phyloP scores from a whole-genome alignment of 768 basidiomycete genomes.

The Botryobasidium botryosum region DNA sequence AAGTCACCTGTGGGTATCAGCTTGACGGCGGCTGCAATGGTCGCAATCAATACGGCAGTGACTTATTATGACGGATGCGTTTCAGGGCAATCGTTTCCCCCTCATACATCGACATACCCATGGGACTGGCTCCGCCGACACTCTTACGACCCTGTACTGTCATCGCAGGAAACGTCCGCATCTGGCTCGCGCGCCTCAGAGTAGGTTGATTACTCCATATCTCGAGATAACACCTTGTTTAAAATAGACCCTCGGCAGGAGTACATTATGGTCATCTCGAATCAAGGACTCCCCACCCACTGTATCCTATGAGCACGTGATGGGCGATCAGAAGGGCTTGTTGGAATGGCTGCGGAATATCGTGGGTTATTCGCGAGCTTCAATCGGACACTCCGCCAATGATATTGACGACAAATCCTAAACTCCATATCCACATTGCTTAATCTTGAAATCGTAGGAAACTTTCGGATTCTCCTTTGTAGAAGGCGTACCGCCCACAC shows the following conservation, averaged over 20 bases:
- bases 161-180: background rate
- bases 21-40: background rate
- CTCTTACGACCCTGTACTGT: slow-evolving; percentile 56
- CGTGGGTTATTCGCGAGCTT: slow-evolving; percentile 27
- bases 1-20: slow-evolving; percentile 48
- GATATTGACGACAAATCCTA: no score
- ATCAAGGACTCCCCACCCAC: slow-evolving; percentile 62
- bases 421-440: background rate
- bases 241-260: slow-evolving; percentile 24
- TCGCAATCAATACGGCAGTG: background rate
- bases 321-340: slow-evolving; percentile 51
- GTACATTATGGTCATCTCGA: slow-evolving; percentile 64
- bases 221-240: background rate
- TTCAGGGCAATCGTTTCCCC: slow-evolving; percentile 37
- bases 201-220: no score
- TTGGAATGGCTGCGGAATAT: slow-evolving; percentile 69
- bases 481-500: slow-evolving; percentile 57
- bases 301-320: slow-evolving; percentile 53
- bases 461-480: slow-evolving; percentile 82
- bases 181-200: no score
- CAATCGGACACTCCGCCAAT: background rate
- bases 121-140: slow-evolving; percentile 69
- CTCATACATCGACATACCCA: slow-evolving; percentile 72
- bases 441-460: slow-evolving; percentile 31
- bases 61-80: no score